phyloP scores from a whole-genome alignment of 2,329 filamentous ascomycete genomes.

The Trichoderma sp. region DNA sequence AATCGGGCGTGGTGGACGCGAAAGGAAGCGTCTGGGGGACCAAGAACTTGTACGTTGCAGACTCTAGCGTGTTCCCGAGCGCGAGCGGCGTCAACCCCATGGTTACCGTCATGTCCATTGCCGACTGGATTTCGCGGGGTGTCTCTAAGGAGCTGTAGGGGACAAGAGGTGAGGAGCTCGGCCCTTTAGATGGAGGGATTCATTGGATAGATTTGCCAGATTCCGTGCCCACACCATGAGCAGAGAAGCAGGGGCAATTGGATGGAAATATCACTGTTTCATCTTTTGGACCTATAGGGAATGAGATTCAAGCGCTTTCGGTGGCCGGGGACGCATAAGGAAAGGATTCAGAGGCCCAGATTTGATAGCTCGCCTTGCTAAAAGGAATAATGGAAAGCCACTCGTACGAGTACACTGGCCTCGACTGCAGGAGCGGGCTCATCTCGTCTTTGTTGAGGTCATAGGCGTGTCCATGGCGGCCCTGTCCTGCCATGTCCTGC shows the following conservation, averaged over 20 bases:
- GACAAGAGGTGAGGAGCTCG: neutral
- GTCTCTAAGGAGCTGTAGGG: constrained; percentile 48
- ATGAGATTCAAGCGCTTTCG: constrained; percentile 18
- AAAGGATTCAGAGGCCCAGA: constrained; percentile 8
- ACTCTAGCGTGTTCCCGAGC: constrained; percentile 74
- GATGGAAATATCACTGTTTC: constrained; percentile 5
- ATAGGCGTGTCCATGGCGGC: neutral
- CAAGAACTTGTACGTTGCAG: constrained; percentile 67
- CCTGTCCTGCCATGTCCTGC: neutral
- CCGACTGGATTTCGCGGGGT: constrained; percentile 63
- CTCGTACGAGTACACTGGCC: neutral
- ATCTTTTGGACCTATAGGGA: constrained; percentile 10
- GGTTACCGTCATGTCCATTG: constrained; percentile 73
- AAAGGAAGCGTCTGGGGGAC: constrained; percentile 65
- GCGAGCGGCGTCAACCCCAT: constrained; percentile 82
- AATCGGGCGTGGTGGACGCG: constrained; percentile 59
- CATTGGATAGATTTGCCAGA: neutral
- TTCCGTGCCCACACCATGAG: neutral
- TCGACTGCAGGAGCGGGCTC: neutral
- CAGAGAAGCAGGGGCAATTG: neutral
- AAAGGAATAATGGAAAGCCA: constrained; percentile 12
- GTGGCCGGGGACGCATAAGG: neutral
- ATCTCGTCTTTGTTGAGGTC: neutral
- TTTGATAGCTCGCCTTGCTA: constrained; percentile 10
- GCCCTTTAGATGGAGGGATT: neutral